Evolutionary conservation across 768 basidiomycete genomes (phyloP), one percentile per base, ranked within the genome.

Genomic region (Trametes coccinea): DNA sequence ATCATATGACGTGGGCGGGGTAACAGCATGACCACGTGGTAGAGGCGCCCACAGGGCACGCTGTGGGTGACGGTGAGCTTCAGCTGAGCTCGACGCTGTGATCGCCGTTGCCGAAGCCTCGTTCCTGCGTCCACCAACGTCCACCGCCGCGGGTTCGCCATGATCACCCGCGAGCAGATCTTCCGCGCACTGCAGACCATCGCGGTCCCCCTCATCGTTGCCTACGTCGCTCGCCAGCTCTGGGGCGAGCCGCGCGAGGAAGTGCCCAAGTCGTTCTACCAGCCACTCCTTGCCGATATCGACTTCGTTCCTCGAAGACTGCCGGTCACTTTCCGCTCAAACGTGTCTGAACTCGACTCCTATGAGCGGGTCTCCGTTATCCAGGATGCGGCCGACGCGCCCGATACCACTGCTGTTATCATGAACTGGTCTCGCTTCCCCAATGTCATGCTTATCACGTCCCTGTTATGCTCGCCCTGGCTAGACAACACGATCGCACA

Each of bases 361-460:
- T 67, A 61, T 22, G 59, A 63, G 43, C 67, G 67, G 30, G 37
- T 67, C 3, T 60, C 62, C 0, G 50, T 58, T 4, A 39, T 61
- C 2, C 61, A 58, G 37, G 62, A 63, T 49, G 39, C 17, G 9
- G 53, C 58, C 1, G 11, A 27, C 11, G 33, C 9, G 59, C 75
- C 77, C 64, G 77, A 83, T 62, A 81, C 81, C 11, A 85, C 84
- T 5, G 83, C 81, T 6, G 74, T 89, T 43, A 67, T 90, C 41
- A 75, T 89, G 45, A 89, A 89, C 70, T 89, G 87, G 88, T 84
- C 83, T 51, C 80, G 86, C 16, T 78, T 87, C 27, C 73, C 79
- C 0, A 90, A 90, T 63, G 84, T 90, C 44, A 68, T 80, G 43
- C 77, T 78, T 52, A 85, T 90, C 53, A 76, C 77, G 16, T 79